phyloP scores from a whole-genome alignment of 345 rosid genomes.

The Aquilaria malaccensis region DNA sequence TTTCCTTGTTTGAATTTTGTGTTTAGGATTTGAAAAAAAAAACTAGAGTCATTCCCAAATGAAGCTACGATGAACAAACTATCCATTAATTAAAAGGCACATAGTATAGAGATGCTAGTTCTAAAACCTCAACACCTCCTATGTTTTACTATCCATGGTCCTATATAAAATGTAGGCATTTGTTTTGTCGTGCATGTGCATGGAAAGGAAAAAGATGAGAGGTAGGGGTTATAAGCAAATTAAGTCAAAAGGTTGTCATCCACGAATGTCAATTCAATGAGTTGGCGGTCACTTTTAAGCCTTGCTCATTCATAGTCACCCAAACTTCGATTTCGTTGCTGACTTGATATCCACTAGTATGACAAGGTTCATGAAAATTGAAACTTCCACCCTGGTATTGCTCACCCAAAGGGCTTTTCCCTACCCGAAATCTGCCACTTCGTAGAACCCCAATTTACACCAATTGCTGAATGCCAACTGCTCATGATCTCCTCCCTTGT shows the following conservation, averaged over 20 bases:
- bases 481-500: conserved; percentile 17
- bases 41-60: no score
- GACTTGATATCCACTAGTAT: conserved; percentile 16
- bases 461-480: conserved; percentile 26
- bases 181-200: no score
- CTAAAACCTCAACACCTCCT: no score
- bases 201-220: not conserved
- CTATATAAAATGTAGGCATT: no score
- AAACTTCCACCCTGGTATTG: conserved; percentile 14
- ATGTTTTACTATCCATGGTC: no score
- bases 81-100: no score
- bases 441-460: conserved; percentile 29
- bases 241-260: conserved; percentile 14
- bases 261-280: conserved; percentile 18
- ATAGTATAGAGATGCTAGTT: no score
- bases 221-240: no score
- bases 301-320: conserved; percentile 35
- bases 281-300: conserved; percentile 19
- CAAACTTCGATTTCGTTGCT: conserved; percentile 47
- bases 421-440: conserved; percentile 34
- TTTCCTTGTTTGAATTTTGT: no score
- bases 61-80: no score
- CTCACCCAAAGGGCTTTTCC: conserved; percentile 37
- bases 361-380: conserved; percentile 3
- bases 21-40: no score